Evolutionary conservation across 2,329 filamentous ascomycete genomes (phyloP).

Genomic region (Cladosporium sp.): DNA sequence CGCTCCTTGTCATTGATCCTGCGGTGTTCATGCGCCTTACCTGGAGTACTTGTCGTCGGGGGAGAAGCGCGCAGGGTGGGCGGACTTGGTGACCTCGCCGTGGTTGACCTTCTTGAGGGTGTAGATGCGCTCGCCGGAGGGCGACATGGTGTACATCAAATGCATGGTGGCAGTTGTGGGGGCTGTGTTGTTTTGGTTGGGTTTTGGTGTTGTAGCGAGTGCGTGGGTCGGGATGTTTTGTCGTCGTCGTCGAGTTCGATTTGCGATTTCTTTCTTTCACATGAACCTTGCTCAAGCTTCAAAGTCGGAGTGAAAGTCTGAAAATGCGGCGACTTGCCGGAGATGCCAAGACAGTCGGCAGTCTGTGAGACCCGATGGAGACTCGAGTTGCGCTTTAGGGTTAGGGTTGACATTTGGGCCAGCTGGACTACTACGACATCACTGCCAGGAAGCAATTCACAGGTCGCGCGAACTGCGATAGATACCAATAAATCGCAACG

Average conservation of each 20-base stretch:
- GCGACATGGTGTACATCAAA: constrained; percentile 83
- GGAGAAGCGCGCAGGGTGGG: constrained; percentile 93
- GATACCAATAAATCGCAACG: neutral
- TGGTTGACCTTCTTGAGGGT: constrained; percentile 85
- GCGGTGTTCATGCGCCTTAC: constrained; percentile 34
- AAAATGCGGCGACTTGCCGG: constrained; percentile 6
- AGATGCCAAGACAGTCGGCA: constrained; percentile 11
- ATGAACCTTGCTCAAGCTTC: neutral
- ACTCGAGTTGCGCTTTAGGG: neutral
- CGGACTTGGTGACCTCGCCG: constrained; percentile 88
- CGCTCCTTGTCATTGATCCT: neutral
- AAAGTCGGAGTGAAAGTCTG: neutral
- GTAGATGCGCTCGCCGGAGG: constrained; percentile 82
- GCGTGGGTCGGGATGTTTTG: neutral
- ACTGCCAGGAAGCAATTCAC: neutral
- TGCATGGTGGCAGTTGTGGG: constrained; percentile 55
- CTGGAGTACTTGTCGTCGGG: constrained; percentile 97
- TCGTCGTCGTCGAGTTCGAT: neutral
- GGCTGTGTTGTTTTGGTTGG: too few relatives aligned
- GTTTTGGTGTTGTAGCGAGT: neutral
- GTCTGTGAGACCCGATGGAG: too few relatives aligned
- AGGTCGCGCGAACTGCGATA: neutral
- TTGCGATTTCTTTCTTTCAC: constrained; percentile 5
- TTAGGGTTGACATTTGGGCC: neutral
- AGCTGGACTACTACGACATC: neutral